Evolutionary conservation across 306 rosid genomes (phyloP).

Genomic region (Malus orientalis): DNA sequence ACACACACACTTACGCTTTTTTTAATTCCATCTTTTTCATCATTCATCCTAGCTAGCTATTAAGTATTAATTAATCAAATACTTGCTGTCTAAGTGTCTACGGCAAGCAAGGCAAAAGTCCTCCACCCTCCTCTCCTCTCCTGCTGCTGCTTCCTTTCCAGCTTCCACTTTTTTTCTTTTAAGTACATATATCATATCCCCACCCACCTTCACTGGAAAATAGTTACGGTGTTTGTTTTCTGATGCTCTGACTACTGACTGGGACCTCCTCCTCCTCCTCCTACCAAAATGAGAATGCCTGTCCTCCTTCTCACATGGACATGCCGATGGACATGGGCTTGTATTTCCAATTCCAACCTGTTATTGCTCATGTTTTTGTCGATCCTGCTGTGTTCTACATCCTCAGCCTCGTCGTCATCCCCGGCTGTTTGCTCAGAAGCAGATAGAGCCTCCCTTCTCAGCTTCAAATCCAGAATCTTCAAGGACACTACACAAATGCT

Average conservation of each 20-base stretch:
- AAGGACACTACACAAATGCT: constrained; percentile 69
- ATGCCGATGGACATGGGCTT: constrained; percentile 33
- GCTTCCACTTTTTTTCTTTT: constrained; percentile 28
- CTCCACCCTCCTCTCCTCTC: not conserved
- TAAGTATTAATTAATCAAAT: too few species aligned
- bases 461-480: constrained; percentile 60
- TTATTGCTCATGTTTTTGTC: constrained; percentile 15
- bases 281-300: constrained; percentile 43
- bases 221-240: not conserved
- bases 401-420: constrained; percentile 11
- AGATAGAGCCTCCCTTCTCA: constrained; percentile 82
- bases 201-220: constrained; percentile 8
- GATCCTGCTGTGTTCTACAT: not conserved
- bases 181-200: constrained; percentile 37
- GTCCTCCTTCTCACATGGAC: constrained; percentile 25
- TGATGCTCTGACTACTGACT: not conserved
- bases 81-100: not conserved
- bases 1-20: not conserved
- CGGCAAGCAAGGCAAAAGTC: not conserved
- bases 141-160: not conserved
- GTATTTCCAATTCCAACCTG: constrained; percentile 7
- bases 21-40: not conserved
- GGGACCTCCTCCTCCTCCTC: not conserved
- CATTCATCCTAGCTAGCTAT: not conserved
- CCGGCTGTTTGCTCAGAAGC: constrained; percentile 52